Conservation (phyloP, 208 protist species). For the Zelonia costaricensis region DNA sequence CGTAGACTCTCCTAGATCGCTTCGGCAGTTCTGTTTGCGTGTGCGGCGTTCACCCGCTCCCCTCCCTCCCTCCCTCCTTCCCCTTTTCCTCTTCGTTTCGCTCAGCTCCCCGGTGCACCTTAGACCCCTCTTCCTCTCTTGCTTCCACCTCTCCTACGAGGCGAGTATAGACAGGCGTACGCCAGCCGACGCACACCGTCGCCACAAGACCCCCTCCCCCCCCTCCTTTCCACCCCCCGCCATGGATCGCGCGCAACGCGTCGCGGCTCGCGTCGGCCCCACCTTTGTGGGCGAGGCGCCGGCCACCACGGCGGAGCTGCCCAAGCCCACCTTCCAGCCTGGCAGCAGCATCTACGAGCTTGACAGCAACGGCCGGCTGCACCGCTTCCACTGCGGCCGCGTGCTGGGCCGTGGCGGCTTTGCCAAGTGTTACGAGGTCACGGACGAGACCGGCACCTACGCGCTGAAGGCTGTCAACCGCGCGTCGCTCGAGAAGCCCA, state of each 20-base stretch:
- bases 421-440: slow-evolving; percentile 96
- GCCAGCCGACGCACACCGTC: too few relatives aligned
- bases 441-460: slow-evolving; percentile 77
- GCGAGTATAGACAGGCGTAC: too few relatives aligned
- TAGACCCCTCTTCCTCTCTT: too few relatives aligned
- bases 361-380: slow-evolving; percentile 42
- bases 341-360: slow-evolving; percentile 58
- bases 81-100: not conserved
- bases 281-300: not conserved
- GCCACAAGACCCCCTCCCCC: too few relatives aligned
- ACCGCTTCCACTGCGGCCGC: slow-evolving; percentile 54
- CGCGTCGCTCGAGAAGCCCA: slow-evolving; percentile 88
- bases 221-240: too few relatives aligned
- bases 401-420: slow-evolving; percentile 95
- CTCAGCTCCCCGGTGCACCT: too few relatives aligned
- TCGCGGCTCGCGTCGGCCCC: slow-evolving; percentile 13
- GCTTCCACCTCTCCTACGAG: too few relatives aligned
- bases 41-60: not conserved
- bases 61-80: not conserved
- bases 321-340: slow-evolving; percentile 48
- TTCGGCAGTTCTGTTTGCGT: too few relatives aligned
- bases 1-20: too few relatives aligned
- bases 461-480: slow-evolving; percentile 96
- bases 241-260: slow-evolving; percentile 20
- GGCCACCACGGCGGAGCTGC: slow-evolving; percentile 24